A percentile compares a stretch with the other conserved stretches of the same genome.
Conservation (phyloP, 495 filamentous ascomycete species). For the Aspergillus ostianus region DNA sequence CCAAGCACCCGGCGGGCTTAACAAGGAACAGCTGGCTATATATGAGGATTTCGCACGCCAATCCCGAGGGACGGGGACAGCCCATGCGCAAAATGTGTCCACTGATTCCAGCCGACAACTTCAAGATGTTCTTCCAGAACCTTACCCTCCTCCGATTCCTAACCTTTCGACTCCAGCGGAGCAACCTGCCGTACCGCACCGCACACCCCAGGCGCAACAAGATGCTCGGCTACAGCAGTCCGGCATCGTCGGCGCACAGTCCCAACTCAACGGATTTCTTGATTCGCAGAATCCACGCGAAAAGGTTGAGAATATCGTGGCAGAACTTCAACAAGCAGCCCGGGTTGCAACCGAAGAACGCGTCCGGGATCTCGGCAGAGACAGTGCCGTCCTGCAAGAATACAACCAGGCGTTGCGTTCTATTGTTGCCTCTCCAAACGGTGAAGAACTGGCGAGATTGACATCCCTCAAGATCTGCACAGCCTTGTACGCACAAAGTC, state of each 20-base stretch:
- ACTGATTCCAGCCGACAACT: slow-evolving; percentile 60
- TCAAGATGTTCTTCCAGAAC: slow-evolving; percentile 79
- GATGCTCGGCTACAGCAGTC: slow-evolving; percentile 50
- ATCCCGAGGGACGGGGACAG: slow-evolving; percentile 55
- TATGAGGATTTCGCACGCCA: slow-evolving; percentile 94
- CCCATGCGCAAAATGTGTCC: slow-evolving; percentile 55
- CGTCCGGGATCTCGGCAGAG: slow-evolving; percentile 64
- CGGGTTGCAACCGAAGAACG: slow-evolving; percentile 67
- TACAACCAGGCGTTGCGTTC: slow-evolving; percentile 55
- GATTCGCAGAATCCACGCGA: slow-evolving; percentile 63
- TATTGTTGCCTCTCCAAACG: slow-evolving; percentile 48
- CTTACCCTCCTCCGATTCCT: slow-evolving; percentile 66
- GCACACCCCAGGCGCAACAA: slow-evolving; percentile 64
- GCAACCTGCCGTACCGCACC: slow-evolving; percentile 69
- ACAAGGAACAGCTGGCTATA: slow-evolving; percentile 87
- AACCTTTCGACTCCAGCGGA: slow-evolving; percentile 79
- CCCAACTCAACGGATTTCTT: slow-evolving; percentile 63
- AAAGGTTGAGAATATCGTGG: slow-evolving; percentile 65
- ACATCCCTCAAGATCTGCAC: slow-evolving; percentile 70
- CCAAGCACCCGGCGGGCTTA: slow-evolving; percentile 74
- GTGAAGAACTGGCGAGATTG: slow-evolving; percentile 66
- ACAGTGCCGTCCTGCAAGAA: slow-evolving; percentile 61
- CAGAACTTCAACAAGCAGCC: slow-evolving; percentile 64
- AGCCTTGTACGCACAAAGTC: slow-evolving; percentile 60
- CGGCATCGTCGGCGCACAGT: slow-evolving; percentile 45